Evolutionary conservation across 2,329 filamentous ascomycete genomes (phyloP).

Genomic region (Pestalotiopsis fici): DNA sequence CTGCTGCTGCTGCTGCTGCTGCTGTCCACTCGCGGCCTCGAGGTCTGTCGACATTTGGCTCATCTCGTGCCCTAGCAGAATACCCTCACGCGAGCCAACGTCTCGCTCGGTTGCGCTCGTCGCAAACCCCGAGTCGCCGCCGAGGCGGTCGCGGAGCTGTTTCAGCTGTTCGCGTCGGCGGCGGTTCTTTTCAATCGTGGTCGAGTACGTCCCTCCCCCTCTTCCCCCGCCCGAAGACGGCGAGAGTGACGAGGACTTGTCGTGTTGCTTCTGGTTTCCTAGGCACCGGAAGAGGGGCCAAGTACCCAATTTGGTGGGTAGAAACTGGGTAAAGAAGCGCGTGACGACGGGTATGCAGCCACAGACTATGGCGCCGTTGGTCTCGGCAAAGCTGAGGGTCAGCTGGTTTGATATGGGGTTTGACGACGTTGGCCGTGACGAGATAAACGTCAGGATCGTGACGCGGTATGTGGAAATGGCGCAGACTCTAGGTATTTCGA

Average conservation of each 20-base stretch:
- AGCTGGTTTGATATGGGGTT: background rate
- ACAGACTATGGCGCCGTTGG: constrained; percentile 12
- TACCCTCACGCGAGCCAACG: background rate
- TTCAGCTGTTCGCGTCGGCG: background rate
- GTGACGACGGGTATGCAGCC: constrained; percentile 4
- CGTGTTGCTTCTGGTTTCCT: background rate
- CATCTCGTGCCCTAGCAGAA: background rate
- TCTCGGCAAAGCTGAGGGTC: constrained; percentile 7
- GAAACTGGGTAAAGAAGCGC: constrained; percentile 10
- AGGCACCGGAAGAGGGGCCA: background rate
- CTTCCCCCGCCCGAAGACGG: background rate
- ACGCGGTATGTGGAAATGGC: constrained; percentile 6
- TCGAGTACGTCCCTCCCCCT: background rate
- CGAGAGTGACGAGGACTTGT: background rate
- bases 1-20: background rate
- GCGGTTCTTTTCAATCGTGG: constrained; percentile 4
- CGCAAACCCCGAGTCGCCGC: background rate
- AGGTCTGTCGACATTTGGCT: background rate
- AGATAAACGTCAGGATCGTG: constrained; percentile 5
- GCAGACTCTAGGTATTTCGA: constrained; percentile 2
- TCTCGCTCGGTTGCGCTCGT: background rate
- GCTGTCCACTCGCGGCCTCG: background rate
- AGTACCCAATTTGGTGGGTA: background rate
- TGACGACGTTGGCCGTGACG: background rate
- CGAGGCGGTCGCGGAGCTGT: background rate